These are phyloP conservation scores for Lonicera japonica DNA, from an alignment of 129 eudicot species.

Conservation along the genomic window DNA sequence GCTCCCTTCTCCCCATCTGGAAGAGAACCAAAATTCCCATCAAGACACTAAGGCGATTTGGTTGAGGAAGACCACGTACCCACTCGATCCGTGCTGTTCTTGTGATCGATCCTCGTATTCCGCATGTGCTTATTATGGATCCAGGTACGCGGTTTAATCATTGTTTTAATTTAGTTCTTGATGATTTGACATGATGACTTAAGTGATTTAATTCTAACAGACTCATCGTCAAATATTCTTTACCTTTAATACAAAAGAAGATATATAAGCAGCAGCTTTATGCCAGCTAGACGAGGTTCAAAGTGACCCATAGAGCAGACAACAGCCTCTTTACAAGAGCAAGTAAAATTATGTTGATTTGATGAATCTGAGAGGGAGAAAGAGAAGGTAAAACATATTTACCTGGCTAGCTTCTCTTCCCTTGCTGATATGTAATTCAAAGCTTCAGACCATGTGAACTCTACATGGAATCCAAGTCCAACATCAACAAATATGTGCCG, in stretches of 20 bases:
- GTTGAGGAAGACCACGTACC: too few species aligned
- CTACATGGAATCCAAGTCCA: slow-evolving; percentile 95
- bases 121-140: too few species aligned
- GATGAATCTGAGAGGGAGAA: neutral
- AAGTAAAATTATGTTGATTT: neutral
- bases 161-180: too few species aligned
- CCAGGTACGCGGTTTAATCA: too few species aligned
- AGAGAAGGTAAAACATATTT: slow-evolving; percentile 6
- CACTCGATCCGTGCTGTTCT: too few species aligned
- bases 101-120: too few species aligned
- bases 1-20: too few species aligned
- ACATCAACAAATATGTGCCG: slow-evolving; percentile 79
- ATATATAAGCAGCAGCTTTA: neutral
- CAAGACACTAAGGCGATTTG: too few species aligned
- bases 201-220: too few species aligned
- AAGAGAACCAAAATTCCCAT: too few species aligned
- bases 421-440: slow-evolving; percentile 53
- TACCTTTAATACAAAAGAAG: neutral
- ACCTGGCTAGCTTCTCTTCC: slow-evolving; percentile 80
- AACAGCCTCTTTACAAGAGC: neutral
- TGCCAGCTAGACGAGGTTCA: neutral
- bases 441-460: slow-evolving; percentile 97
- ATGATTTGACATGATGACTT: too few species aligned
- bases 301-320: neutral
- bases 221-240: too few species aligned